Base-by-base conservation (phyloP, 2,329 filamentous ascomycete species). In the Scleromitrula shiraiana region DNA sequence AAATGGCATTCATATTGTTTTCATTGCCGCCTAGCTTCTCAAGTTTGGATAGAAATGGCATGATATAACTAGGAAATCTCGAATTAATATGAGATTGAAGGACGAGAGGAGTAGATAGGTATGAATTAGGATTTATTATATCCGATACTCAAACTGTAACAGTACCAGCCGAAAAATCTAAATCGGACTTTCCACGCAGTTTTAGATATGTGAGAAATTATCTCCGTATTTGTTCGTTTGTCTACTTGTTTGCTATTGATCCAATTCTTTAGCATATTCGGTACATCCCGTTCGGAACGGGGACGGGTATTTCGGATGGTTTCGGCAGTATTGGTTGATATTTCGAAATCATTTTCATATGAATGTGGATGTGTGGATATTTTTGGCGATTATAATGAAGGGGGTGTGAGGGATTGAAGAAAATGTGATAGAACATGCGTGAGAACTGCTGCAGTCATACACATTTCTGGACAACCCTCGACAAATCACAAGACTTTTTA, bases 381-480 rank as follows among this genome's bases (percentile, higher is more conserved):
- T 19, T 20, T 37, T 36, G 30, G 14, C 33, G 19, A 37, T 17
- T 19, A 19, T 22, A 10, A 37, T 37, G 19, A 37, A 37, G 33
- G 33, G 33, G 33, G 7, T 37, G 15, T 9, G 17, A 17, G 12
- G 7, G 33, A 10, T 37, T 35, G 45, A 47, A 47, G 45, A 47
- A 42, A 47, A 47, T 47, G 45, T 47, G 45, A 47, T 42, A 47
- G n/a, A 39, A 47, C 29, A 47, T 47, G 45, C 45, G 23, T 38
- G 37, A 20, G 17, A 47, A n/a, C n/a, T n/a, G 45, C 41, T 42
- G 45, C 45, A 47, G 45, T 47, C 45, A 47, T 42, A 27, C 37
- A 39, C 45, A 42, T 42, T 47, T 41, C 20, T 42, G 38, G 41
- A 44, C 23, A 17, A 24, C 26, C 10, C n/a, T 43, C 20, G 27